A percentile compares a stretch with the other conserved stretches of the same genome.
Conservation (phyloP, 2,329 filamentous ascomycete genomes). For the Epichloe coenophiala region DNA sequence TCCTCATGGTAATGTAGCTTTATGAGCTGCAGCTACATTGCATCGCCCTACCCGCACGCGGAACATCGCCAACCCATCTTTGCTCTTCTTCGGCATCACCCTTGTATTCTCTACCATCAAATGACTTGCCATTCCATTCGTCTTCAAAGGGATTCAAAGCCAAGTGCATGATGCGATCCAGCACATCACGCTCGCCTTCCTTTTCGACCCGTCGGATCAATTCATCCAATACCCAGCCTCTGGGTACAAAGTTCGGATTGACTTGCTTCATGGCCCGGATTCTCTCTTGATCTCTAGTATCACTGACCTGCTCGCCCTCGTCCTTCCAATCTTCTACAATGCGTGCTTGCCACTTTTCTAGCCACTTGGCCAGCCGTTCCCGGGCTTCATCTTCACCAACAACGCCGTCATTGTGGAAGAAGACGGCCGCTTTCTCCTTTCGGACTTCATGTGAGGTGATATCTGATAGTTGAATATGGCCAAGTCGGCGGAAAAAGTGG, state of each 20-base stretch:
- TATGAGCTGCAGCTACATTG: slow-evolving; percentile 93
- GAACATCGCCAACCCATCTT: slow-evolving; percentile 76
- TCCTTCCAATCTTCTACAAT: slow-evolving; percentile 64
- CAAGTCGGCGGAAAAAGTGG: slow-evolving; percentile 78
- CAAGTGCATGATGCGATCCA: slow-evolving; percentile 71
- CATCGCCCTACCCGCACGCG: slow-evolving; percentile 61
- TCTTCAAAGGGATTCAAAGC: slow-evolving; percentile 75
- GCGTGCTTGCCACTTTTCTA: slow-evolving; percentile 62
- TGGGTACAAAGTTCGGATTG: slow-evolving; percentile 87
- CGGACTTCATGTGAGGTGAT: slow-evolving; percentile 52
- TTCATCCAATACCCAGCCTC: slow-evolving; percentile 88
- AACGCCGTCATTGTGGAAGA: slow-evolving; percentile 66
- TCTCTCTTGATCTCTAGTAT: slow-evolving; percentile 44
- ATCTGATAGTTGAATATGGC: slow-evolving; percentile 45
- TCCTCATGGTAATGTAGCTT: background rate
- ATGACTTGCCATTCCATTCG: slow-evolving; percentile 43
- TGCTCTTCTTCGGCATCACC: slow-evolving; percentile 61
- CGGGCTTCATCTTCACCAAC: slow-evolving; percentile 51
- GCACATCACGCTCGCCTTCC: slow-evolving; percentile 63
- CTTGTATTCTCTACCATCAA: slow-evolving; percentile 34
- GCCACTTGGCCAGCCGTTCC: slow-evolving; percentile 60
- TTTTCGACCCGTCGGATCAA: slow-evolving; percentile 82
- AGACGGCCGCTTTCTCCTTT: slow-evolving; percentile 49
- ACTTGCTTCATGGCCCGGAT: slow-evolving; percentile 65
- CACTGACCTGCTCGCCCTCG: slow-evolving; percentile 23